These are phyloP conservation scores for Rhododendron mucronatum DNA, from an alignment of 148 eudicot species.

Conservation along the genomic window DNA sequence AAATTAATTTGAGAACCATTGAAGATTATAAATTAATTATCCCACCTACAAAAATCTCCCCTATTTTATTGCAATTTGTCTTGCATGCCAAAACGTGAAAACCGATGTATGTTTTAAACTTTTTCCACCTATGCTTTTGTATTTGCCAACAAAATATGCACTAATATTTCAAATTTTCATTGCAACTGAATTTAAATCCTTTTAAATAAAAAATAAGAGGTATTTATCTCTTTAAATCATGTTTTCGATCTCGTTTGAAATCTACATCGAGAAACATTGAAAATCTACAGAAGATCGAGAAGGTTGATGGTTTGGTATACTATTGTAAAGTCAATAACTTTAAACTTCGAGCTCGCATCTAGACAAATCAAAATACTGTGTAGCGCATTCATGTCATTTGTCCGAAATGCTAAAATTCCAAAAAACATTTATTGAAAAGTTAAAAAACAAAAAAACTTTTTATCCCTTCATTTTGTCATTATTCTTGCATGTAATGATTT, in stretches of 20 bases:
- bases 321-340: neutral
- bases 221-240: neutral
- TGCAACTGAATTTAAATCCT: neutral
- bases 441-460: neutral
- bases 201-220: neutral
- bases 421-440: neutral
- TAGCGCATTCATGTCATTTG: neutral
- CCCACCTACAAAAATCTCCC: neutral
- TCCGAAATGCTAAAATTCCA: neutral
- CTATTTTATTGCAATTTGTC: neutral
- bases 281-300: neutral
- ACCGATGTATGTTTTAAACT: neutral
- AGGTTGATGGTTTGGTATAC: neutral
- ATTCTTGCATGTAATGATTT: neutral
- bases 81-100: neutral
- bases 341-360: neutral
- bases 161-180: neutral
- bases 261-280: neutral
- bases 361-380: neutral
- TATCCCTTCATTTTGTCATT: neutral
- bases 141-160: neutral
- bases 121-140: neutral
- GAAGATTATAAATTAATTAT: neutral
- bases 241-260: neutral
- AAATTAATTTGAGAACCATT: neutral